phyloP scores from a whole-genome alignment of 768 basidiomycete species.

The Chalciporus chontae region DNA sequence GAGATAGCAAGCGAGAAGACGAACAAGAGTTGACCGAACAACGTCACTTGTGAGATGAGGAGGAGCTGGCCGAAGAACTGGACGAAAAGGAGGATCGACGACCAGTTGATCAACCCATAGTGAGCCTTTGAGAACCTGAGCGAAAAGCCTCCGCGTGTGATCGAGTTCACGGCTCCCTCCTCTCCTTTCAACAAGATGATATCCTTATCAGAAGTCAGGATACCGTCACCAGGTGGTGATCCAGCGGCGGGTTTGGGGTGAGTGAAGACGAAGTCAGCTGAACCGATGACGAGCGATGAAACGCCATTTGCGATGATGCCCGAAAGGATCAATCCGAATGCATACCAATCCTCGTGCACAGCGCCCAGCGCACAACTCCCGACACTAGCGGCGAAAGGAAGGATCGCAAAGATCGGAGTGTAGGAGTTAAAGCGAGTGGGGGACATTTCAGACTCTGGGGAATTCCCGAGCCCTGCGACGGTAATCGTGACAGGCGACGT shows the following conservation, averaged over 20 bases:
- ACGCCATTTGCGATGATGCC: slow-evolving; percentile 29
- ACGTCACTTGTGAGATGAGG: slow-evolving; percentile 24
- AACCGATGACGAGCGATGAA: slow-evolving; percentile 25
- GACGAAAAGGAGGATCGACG: slow-evolving; percentile 18
- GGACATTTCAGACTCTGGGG: not conserved
- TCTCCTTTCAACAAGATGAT: slow-evolving; percentile 18
- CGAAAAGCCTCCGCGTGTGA: slow-evolving; percentile 22
- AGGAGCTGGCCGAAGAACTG: slow-evolving; percentile 29
- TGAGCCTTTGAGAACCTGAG: slow-evolving; percentile 11
- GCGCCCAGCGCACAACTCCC: slow-evolving; percentile 5
- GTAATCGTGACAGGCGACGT: slow-evolving; percentile 5
- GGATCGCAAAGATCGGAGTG: not conserved
- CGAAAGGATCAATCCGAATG: slow-evolving; percentile 27
- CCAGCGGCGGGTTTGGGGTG: slow-evolving; percentile 4
- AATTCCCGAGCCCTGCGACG: not conserved
- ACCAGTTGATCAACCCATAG: slow-evolving; percentile 12
- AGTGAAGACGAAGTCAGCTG: slow-evolving; percentile 13
- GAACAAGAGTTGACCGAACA: slow-evolving; percentile 32
- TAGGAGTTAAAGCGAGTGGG: not conserved
- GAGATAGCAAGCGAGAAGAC: slow-evolving; percentile 23
- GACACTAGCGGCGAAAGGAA: slow-evolving; percentile 4
- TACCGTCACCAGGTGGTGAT: slow-evolving; percentile 24
- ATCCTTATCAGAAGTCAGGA: slow-evolving; percentile 13
- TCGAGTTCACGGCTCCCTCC: slow-evolving; percentile 22
- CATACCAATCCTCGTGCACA: slow-evolving; percentile 25